Evolutionary conservation across 169 alveolate genomes (phyloP), one percentile per base, ranked within the genome.

Genomic region (Babesia bovis): DNA sequence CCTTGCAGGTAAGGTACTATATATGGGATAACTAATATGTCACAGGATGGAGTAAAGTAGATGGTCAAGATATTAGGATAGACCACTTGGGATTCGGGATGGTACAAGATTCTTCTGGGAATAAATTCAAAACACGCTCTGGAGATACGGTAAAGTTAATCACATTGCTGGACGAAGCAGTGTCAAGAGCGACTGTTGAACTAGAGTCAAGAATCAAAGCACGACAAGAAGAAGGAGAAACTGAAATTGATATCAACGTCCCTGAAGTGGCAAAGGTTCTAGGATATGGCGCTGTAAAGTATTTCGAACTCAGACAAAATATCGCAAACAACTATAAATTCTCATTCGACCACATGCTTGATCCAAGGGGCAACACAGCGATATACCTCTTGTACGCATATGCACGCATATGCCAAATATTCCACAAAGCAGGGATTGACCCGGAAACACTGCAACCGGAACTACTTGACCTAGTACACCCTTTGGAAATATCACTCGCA

Each of bases 11-110:
- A 50, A 10, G 79, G 25, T n/a, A 3, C 26, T 17, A 38, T 12
- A 7, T 15, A 6, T 21, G 1, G 0, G 3, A 15, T 10, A 0
- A 10, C 4, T 26, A 15, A 10, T 33, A 26, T 10, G 30, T 1
- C 40, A 30, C 52, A 56, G 89, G 35, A 87, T 96, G 95, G 90
- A 90, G 66, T 59, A 82, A 36, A 94, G 94, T 19, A 82, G 90
- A 9, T 66, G 83, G 41, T 76, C 89, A n/a, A 82, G 67, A 53
- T 45, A 82, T 78, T 47, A 56, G 97, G 51, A 52, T 95, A 49
- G 97, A 94, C 63, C 98, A 95, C 90, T 94, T 97, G 92, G 99
- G 99, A 26, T 97, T 97, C 79, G 99, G 99, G 12, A 89, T 97
- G 65, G 98, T 98, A 28, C 94, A 90, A 72, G 87, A 90, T 47